phyloP scores from a whole-genome alignment of 1,284 basidiomycete genomes.

The Fistulinella staudtii region DNA sequence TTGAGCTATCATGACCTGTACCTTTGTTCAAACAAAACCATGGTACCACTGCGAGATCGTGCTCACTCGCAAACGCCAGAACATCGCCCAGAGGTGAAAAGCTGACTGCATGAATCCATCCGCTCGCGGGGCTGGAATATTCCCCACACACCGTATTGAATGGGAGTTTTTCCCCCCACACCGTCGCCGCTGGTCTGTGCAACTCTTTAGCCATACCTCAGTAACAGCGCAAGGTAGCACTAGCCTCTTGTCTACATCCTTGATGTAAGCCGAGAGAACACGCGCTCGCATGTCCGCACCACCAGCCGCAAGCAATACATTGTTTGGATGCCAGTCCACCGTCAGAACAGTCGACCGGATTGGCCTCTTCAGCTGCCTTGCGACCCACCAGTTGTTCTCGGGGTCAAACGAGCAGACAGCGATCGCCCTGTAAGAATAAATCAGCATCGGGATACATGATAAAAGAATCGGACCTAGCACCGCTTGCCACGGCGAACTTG shows the following conservation, averaged over 20 bases:
- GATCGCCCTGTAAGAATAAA: constrained; percentile 61
- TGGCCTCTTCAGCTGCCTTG: constrained; percentile 96
- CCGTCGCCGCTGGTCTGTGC: constrained; percentile 76
- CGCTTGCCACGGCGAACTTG: constrained; percentile 98
- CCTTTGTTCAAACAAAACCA: constrained; percentile 1
- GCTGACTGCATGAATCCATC: constrained; percentile 95
- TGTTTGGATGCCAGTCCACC: constrained; percentile 98
- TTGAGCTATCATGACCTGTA: constrained; percentile 85
- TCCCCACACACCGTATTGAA: constrained; percentile 98
- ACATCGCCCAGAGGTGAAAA: constrained; percentile 95
- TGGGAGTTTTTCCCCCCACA: constrained; percentile 97
- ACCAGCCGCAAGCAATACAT: constrained; percentile 91
- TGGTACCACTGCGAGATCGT: background rate
- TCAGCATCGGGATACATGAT: constrained; percentile 1
- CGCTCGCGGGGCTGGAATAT: constrained; percentile 82
- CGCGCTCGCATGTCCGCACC: constrained; percentile 94
- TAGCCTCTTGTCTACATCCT: constrained; percentile 93
- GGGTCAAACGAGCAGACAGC: constrained; percentile 93
- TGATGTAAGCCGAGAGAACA: constrained; percentile 99
- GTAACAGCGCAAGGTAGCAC: constrained; percentile 18
- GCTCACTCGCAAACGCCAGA: constrained; percentile 88
- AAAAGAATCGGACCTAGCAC: constrained; percentile 63
- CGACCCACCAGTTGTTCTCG: constrained; percentile 99
- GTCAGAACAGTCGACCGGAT: constrained; percentile 90
- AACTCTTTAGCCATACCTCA: constrained; percentile 2